phyloP scores from a whole-genome alignment of 2,329 filamentous ascomycete species.

The Leptosphaerulina australis region DNA sequence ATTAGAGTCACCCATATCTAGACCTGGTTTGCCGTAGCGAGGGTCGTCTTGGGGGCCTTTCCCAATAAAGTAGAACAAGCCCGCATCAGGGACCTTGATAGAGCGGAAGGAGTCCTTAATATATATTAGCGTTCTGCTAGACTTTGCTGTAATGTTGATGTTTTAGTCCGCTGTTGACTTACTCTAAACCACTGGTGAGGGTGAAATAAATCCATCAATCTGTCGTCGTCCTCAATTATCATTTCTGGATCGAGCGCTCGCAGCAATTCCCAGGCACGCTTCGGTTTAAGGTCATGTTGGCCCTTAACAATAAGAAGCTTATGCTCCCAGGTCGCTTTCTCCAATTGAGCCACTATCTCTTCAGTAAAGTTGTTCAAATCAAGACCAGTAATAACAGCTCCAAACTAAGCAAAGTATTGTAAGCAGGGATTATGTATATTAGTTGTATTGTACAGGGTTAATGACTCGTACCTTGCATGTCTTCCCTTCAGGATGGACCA shows the following conservation, averaged over 20 bases:
- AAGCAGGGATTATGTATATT: too few species aligned
- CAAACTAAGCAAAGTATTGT: too few species aligned
- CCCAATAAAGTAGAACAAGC: slow-evolving; percentile 47
- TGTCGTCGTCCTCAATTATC: neutral
- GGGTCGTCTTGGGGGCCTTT: slow-evolving; percentile 55
- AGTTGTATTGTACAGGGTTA: too few species aligned
- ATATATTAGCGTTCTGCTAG: too few species aligned
- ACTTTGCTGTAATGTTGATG: too few species aligned
- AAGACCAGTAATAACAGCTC: neutral
- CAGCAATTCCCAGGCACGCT: neutral
- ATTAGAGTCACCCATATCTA: slow-evolving; percentile 40
- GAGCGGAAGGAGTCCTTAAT: too few species aligned
- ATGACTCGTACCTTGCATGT: too few species aligned
- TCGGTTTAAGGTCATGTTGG: neutral
- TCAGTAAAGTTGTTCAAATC: neutral
- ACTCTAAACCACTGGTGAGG: too few species aligned
- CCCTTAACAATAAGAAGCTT: neutral
- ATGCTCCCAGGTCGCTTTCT: neutral
- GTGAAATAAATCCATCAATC: too few species aligned
- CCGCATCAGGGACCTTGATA: too few species aligned
- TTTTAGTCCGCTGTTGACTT: too few species aligned
- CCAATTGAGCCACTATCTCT: neutral
- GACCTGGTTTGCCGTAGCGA: slow-evolving; percentile 52
- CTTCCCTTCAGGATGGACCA: too few species aligned
- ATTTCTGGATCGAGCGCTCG: neutral